Evolutionary conservation across 768 basidiomycete species (phyloP).

Genomic region (Boletus tylopilopsis): DNA sequence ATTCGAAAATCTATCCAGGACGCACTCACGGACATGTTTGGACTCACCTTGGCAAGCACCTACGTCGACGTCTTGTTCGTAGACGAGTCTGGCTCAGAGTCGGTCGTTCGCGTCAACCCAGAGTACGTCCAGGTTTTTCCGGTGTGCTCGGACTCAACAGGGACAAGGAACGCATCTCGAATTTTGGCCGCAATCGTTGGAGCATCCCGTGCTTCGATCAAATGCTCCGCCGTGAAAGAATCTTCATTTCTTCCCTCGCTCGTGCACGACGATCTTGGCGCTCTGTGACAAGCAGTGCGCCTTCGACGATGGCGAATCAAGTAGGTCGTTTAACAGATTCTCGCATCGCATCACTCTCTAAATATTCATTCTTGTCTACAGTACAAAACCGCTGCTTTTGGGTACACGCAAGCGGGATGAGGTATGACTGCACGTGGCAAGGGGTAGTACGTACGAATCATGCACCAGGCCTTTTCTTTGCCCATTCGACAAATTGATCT

Average conservation of each 20-base stretch:
- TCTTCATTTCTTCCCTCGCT: slow-evolving; percentile 34
- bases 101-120: slow-evolving; percentile 21
- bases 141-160: background rate
- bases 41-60: slow-evolving; percentile 45
- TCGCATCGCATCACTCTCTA: background rate
- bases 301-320: slow-evolving; percentile 7
- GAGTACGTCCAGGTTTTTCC: slow-evolving; percentile 10
- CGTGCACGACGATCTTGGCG: slow-evolving; percentile 9
- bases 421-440: slow-evolving; percentile 4
- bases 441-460: slow-evolving; percentile 3
- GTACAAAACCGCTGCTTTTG: background rate
- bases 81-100: slow-evolving; percentile 19
- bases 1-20: slow-evolving; percentile 56
- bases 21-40: slow-evolving; percentile 51
- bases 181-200: slow-evolving; percentile 26
- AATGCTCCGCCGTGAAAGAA: slow-evolving; percentile 18
- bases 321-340: background rate
- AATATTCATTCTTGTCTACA: slow-evolving; percentile 9
- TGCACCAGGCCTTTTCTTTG: slow-evolving; percentile 35
- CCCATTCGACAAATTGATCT: slow-evolving; percentile 78
- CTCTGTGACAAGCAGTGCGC: slow-evolving; percentile 3
- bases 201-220: slow-evolving; percentile 23
- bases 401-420: background rate
- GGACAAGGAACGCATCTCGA: slow-evolving; percentile 19
- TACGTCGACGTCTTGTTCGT: slow-evolving; percentile 62